These are phyloP conservation scores for Benincasa hispida DNA, from an alignment of 306 rosid species.

Conservation along the genomic window DNA sequence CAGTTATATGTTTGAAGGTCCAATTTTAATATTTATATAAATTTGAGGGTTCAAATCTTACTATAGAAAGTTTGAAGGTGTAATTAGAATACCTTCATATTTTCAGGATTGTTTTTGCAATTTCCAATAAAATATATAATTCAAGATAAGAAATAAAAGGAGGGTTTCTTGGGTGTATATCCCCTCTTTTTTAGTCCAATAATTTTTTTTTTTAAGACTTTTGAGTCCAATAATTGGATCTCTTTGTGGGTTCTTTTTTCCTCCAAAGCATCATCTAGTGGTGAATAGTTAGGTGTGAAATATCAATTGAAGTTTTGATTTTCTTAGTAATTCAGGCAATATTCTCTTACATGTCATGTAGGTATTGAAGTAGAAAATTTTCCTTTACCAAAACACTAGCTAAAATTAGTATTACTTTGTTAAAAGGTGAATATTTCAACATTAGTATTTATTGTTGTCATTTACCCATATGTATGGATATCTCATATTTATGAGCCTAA, in stretches of 20 bases:
- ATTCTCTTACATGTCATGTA: neutral
- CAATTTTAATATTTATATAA: too few relatives aligned
- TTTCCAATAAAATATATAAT: too few relatives aligned
- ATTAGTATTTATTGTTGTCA: neutral
- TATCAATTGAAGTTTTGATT: neutral
- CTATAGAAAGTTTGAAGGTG: too few relatives aligned
- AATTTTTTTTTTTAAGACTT: too few relatives aligned
- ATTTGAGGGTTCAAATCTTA: too few relatives aligned
- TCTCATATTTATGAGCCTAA: neutral
- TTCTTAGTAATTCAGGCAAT: neutral
- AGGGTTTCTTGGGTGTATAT: neutral
- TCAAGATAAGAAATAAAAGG: neutral
- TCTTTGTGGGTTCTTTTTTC: neutral
- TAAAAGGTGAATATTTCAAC: neutral
- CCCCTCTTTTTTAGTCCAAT: neutral
- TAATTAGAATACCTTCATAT: too few relatives aligned
- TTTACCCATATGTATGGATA: neutral
- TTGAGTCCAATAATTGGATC: constrained; percentile 1
- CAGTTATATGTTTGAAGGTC: too few relatives aligned
- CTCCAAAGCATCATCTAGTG: neutral
- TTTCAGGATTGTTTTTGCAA: too few relatives aligned
- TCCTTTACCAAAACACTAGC: neutral
- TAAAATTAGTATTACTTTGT: neutral
- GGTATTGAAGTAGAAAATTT: neutral
- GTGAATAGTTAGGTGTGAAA: neutral